Conservation (phyloP, 371 early-diverging fungal species). For the Lichtheimia ornata region DNA sequence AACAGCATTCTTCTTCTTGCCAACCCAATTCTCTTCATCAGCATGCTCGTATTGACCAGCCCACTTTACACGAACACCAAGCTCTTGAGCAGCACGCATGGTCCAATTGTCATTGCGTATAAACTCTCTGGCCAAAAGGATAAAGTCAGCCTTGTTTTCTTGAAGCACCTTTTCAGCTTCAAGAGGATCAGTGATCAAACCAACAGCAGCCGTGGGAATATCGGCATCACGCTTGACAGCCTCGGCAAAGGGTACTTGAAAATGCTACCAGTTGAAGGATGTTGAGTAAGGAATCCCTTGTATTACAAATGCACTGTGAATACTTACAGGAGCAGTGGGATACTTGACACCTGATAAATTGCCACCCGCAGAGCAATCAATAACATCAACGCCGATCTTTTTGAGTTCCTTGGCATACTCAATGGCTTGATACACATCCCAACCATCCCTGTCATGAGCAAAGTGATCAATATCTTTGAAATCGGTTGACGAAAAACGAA, state of each 20-base stretch:
- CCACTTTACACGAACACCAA: conserved; percentile 66
- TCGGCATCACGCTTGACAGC: conserved; percentile 60
- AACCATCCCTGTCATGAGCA: conserved; percentile 35
- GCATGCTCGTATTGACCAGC: conserved; percentile 62
- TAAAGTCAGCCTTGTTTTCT: conserved; percentile 65
- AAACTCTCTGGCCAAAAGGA: too few species aligned
- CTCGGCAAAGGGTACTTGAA: conserved; percentile 80
- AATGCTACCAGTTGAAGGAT: conserved; percentile 25
- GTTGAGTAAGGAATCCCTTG: not conserved
- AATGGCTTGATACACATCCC: conserved; percentile 71
- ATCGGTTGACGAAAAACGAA: conserved; percentile 79
- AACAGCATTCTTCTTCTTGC: too few species aligned
- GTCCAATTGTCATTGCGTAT: conserved; percentile 31
- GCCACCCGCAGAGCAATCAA: conserved; percentile 79
- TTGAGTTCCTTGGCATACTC: conserved; percentile 57
- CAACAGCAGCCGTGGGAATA: conserved; percentile 73
- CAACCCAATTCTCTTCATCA: too few species aligned
- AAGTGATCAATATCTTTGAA: conserved; percentile 39
- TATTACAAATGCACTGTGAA: not conserved
- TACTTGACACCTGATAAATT: conserved; percentile 36
- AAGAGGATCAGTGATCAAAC: conserved; percentile 64
- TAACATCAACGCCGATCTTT: conserved; percentile 70
- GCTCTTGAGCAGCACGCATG: conserved; percentile 50
- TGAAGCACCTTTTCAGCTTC: conserved; percentile 75
- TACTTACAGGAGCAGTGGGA: conserved; percentile 15